Base-by-base conservation (phyloP, 148 eudicot species). In the Fagopyrum tataricum region DNA sequence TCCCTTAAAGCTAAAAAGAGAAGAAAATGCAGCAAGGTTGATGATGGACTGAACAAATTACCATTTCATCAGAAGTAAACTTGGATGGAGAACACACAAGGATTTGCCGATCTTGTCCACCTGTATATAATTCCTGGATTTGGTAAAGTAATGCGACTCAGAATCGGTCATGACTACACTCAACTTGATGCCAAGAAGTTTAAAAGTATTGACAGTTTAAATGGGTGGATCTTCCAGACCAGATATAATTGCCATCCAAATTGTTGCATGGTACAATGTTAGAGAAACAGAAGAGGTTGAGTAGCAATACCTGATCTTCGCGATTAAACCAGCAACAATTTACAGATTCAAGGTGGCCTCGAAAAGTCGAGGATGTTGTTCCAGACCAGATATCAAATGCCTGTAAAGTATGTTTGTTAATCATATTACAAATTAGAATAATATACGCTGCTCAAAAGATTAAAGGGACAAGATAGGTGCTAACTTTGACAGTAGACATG, bases 381-480 rank as follows among this genome's bases (percentile, higher is more conserved):
- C 97, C 98, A 2, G 91, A 86, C 98, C 97, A 94, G 68, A 87
- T 82, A 84, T 90, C 90, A 78, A 91, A 94, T 62, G 89, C 98
- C 98, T 94, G 66, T 13, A 66, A 9, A 51, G 18, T 31, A 39
- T 15, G 41, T 14, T 31, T 43, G 14, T 64, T 59, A 52, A 43
- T 69, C 66, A 61, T 21, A 72, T 40, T 42, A 20, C 48, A 49
- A 58, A 53, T 14, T 62, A 31, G 42, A 64, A 64, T 31, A 31
- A 31, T 31, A 64, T 39, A 64, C 20, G 0, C 44, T 67, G 20
- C 51, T 70, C 9, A 18, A 49, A 17, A 56, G 55, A 40, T 48
- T 61, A 37, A 12, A 58, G 58, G 20, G 44, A 37, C 44, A 39
- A 37, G 15, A 3, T 64, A 64, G 67, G 70, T 23, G 55, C 44